Evolutionary conservation across 1,284 basidiomycete species (phyloP).

Genomic region (Caloboletus firmus): DNA sequence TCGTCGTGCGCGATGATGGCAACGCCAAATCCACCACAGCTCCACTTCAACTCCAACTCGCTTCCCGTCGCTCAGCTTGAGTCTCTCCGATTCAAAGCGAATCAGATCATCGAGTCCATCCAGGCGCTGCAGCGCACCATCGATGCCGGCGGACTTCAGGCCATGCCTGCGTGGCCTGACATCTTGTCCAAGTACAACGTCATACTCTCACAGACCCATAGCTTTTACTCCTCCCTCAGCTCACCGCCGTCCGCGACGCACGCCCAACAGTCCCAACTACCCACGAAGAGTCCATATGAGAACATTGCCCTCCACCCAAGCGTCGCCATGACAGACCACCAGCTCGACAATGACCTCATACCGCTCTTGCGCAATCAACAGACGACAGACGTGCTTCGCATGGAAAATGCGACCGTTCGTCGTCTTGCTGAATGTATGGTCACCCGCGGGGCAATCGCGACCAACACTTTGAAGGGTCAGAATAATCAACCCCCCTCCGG

Average conservation of each 20-base stretch:
- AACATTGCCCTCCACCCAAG: conserved; percentile 65
- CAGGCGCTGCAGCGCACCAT: conserved; percentile 60
- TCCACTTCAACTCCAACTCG: conserved; percentile 25
- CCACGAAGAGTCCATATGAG: conserved; percentile 50
- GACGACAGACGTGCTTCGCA: conserved; percentile 65
- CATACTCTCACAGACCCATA: conserved; percentile 75
- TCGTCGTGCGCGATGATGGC: conserved; percentile 3
- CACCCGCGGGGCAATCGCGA: conserved; percentile 59
- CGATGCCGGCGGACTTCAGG: conserved; percentile 51
- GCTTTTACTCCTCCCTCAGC: conserved; percentile 59
- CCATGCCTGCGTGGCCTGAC: conserved; percentile 77
- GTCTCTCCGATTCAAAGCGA: conserved; percentile 69
- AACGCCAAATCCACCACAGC: conserved; percentile 12
- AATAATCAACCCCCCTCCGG: conserved; percentile 4
- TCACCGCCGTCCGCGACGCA: conserved; percentile 37
- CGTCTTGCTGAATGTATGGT: conserved; percentile 64
- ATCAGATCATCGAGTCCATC: conserved; percentile 75
- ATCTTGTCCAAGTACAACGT: conserved; percentile 80
- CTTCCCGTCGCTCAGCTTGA: conserved; percentile 60
- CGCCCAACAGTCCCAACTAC: conserved; percentile 17
- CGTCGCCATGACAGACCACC: conserved; percentile 54
- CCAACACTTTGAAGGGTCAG: conserved; percentile 37
- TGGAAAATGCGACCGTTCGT: conserved; percentile 68
- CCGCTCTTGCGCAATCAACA: conserved; percentile 74
- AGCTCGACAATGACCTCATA: conserved; percentile 69